Evolutionary conservation across 257 asterid genomes (phyloP).

Genomic region (Euphrasia confusa): DNA sequence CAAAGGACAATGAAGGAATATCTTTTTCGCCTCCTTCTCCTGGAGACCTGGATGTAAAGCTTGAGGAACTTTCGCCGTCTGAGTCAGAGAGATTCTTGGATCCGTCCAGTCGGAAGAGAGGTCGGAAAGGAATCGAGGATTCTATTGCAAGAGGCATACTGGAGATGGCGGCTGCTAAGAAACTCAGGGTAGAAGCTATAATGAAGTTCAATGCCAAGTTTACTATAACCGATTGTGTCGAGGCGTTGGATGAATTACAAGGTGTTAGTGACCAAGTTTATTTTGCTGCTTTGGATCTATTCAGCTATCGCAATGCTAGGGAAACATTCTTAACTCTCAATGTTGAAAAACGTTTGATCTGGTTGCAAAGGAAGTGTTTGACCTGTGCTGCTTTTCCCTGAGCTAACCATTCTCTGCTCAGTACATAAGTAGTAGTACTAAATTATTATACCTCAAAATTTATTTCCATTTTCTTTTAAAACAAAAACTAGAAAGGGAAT

Average conservation of each 20-base stretch:
- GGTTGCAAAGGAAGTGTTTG: conserved; percentile 56
- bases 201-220: conserved; percentile 39
- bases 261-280: conserved; percentile 53
- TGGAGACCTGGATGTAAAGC: conserved; percentile 24
- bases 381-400: background rate
- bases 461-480: too few relatives aligned
- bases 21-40: conserved; percentile 27
- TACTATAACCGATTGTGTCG: conserved; percentile 55
- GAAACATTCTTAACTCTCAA: conserved; percentile 66
- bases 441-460: too few relatives aligned
- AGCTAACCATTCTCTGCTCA: background rate
- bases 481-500: too few relatives aligned
- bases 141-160: conserved; percentile 63
- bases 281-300: conserved; percentile 68
- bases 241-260: conserved; percentile 59
- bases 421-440: background rate
- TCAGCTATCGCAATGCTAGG: conserved; percentile 51
- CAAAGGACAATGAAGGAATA: conserved; percentile 32
- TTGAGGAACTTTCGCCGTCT: conserved; percentile 48
- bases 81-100: conserved; percentile 53
- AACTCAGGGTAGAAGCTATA: conserved; percentile 53
- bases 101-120: conserved; percentile 45
- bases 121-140: conserved; percentile 62
- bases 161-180: conserved; percentile 79
- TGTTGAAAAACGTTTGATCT: conserved; percentile 57